phyloP scores from a whole-genome alignment of 352 stramenopile species.

The Phytophthora rubi region DNA sequence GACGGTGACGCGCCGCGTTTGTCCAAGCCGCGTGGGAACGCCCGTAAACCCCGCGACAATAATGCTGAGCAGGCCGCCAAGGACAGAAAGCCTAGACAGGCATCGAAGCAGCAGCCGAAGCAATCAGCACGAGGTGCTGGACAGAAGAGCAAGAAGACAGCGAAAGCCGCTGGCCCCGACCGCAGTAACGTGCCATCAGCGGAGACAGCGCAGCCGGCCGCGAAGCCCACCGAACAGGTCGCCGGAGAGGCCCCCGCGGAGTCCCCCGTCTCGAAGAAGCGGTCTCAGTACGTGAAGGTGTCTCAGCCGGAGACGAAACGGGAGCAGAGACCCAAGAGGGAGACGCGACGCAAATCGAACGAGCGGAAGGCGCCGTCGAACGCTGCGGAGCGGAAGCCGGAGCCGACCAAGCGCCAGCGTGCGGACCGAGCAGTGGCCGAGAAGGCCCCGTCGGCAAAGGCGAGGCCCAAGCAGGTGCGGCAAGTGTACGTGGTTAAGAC shows the following conservation, averaged over 20 bases:
- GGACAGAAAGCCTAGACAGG: constrained; percentile 15
- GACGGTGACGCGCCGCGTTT: constrained; percentile 4
- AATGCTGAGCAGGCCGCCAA: neutral
- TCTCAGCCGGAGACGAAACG: constrained; percentile 6
- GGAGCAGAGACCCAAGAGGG: constrained; percentile 6
- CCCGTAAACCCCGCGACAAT: neutral
- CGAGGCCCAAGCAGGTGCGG: constrained; percentile 27
- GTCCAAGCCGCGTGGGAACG: constrained; percentile 13
- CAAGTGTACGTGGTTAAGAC: constrained; percentile 52
- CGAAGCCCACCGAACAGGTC: constrained; percentile 26
- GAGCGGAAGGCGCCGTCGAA: constrained; percentile 13
- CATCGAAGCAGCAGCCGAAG: constrained; percentile 10
- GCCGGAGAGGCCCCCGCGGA: constrained; percentile 28
- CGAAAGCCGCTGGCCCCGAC: constrained; percentile 3
- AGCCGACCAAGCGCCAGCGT: neutral
- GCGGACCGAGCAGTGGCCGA: neutral
- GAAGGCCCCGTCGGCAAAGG: constrained; percentile 8
- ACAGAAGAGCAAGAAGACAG: constrained; percentile 11
- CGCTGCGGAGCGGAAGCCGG: constrained; percentile 5
- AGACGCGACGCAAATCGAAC: constrained; percentile 8
- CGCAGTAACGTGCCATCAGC: neutral
- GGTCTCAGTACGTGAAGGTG: neutral
- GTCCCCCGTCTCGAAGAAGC: constrained; percentile 5
- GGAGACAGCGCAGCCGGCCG: neutral
- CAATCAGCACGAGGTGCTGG: neutral